Percentiles rank a stretch among this genome's conserved stretches.
Conservation (phyloP, 2,329 filamentous ascomycete species). For the Coniochaeta sp. region DNA sequence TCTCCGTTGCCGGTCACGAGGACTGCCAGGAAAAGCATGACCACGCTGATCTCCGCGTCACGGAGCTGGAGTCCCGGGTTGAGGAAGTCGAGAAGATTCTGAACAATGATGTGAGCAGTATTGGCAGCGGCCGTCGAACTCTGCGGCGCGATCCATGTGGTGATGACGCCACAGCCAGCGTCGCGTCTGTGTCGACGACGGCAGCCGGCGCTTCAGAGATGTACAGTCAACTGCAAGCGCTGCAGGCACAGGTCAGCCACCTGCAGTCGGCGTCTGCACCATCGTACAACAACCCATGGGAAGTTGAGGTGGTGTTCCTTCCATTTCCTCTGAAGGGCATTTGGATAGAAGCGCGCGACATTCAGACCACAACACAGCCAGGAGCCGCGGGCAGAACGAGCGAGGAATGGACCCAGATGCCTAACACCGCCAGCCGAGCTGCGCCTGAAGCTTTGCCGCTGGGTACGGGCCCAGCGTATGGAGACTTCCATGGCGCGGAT, state of each 20-base stretch:
- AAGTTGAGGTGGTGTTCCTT: slow-evolving; percentile 68
- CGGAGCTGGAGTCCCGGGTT: slow-evolving; percentile 59
- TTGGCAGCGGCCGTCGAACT: slow-evolving; percentile 24
- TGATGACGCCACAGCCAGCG: slow-evolving; percentile 37
- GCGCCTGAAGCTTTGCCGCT: slow-evolving; percentile 40
- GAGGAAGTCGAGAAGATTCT: slow-evolving; percentile 51
- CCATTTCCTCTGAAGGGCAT: slow-evolving; percentile 57
- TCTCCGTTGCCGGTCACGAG: slow-evolving; percentile 58
- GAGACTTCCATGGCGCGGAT: slow-evolving; percentile 38
- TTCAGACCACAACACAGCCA: slow-evolving; percentile 28
- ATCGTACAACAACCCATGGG: slow-evolving; percentile 58
- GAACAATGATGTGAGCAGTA: slow-evolving; percentile 37
- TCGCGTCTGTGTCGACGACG: slow-evolving; percentile 37
- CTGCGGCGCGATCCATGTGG: slow-evolving; percentile 24
- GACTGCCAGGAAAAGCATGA: slow-evolving; percentile 64
- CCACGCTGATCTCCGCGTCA: slow-evolving; percentile 56
- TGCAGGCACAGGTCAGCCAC: slow-evolving; percentile 43
- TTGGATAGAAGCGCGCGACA: slow-evolving; percentile 44
- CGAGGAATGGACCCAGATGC: slow-evolving; percentile 50
- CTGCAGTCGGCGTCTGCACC: slow-evolving; percentile 53
- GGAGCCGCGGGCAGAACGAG: slow-evolving; percentile 20
- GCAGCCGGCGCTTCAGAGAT: slow-evolving; percentile 36
- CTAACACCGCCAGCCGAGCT: slow-evolving; percentile 36
- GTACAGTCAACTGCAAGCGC: slow-evolving; percentile 38
- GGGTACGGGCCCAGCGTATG: slow-evolving; percentile 37